Conservation (phyloP, 164 flowering plant species). For the Sedum album region DNA sequence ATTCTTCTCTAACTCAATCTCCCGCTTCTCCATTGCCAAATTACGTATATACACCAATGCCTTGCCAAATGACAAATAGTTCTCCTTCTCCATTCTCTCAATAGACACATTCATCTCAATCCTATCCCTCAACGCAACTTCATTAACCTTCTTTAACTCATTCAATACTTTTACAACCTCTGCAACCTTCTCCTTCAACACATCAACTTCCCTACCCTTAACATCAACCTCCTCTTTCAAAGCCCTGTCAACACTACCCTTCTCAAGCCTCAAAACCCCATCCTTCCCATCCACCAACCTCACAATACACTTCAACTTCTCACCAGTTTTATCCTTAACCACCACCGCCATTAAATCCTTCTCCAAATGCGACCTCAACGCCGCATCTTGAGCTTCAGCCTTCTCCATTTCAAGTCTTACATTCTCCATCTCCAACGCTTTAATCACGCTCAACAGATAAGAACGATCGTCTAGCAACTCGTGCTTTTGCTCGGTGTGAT, state of each 20-base stretch:
- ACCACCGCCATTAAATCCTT: not conserved
- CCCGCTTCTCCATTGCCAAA: constrained; percentile 21
- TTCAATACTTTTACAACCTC: not conserved
- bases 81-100: constrained; percentile 18
- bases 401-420: no score
- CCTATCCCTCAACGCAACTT: not conserved
- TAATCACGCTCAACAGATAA: no score
- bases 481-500: no score
- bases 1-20: constrained; percentile 26
- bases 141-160: not conserved
- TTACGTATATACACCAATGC: constrained; percentile 17
- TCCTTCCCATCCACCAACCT: not conserved
- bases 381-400: no score
- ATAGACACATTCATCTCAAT: constrained; percentile 17
- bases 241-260: not conserved
- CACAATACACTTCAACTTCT: not conserved
- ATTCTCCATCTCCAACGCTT: no score
- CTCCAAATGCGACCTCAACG: not conserved
- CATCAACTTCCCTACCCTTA: not conserved
- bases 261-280: constrained; percentile 13
- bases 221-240: not conserved
- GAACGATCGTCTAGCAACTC: no score
- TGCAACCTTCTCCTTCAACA: no score
- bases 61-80: constrained; percentile 22
- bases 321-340: not conserved